Conservation (phyloP, 768 basidiomycete genomes). For the Leccinum aurantiacum region DNA sequence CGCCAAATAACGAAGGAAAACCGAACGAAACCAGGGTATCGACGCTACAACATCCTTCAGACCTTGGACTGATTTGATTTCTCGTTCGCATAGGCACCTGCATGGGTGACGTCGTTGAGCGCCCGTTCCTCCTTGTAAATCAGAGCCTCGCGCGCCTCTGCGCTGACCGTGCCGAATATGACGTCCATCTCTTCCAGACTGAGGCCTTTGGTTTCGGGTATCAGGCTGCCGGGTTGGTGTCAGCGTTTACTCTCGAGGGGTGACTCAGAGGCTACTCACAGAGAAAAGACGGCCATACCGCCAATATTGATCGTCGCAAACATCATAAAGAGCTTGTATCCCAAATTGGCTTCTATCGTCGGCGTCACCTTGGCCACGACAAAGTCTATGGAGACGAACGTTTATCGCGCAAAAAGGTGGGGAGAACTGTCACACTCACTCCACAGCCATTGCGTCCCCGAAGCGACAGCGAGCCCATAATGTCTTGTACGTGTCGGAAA, state of each 20-base stretch:
- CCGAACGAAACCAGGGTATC: not conserved
- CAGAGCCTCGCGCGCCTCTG: constrained; percentile 52
- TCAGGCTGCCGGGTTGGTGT: constrained; percentile 36
- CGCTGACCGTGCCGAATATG: constrained; percentile 56
- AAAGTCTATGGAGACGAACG: constrained; percentile 48
- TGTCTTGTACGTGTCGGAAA: constrained; percentile 84
- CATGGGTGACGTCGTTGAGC: constrained; percentile 9
- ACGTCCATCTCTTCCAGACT: constrained; percentile 57
- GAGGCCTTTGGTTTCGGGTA: constrained; percentile 63
- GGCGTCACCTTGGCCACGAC: constrained; percentile 73
- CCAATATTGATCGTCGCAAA: constrained; percentile 73
- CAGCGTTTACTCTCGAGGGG: not conserved
- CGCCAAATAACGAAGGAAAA: not conserved
- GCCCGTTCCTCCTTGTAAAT: constrained; percentile 47
- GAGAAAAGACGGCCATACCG: constrained; percentile 65
- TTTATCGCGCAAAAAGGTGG: not conserved
- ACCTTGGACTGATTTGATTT: constrained; percentile 7
- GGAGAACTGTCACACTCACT: constrained; percentile 43
- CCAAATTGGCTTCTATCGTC: constrained; percentile 55
- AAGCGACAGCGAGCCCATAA: constrained; percentile 74
- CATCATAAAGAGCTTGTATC: constrained; percentile 76
- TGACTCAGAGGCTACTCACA: constrained; percentile 39
- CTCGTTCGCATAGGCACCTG: not conserved
- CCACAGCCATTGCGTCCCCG: constrained; percentile 81
- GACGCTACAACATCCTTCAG: not conserved